Conservation (phyloP, 805 yeast species). For the Monosporozyma unispora region DNA sequence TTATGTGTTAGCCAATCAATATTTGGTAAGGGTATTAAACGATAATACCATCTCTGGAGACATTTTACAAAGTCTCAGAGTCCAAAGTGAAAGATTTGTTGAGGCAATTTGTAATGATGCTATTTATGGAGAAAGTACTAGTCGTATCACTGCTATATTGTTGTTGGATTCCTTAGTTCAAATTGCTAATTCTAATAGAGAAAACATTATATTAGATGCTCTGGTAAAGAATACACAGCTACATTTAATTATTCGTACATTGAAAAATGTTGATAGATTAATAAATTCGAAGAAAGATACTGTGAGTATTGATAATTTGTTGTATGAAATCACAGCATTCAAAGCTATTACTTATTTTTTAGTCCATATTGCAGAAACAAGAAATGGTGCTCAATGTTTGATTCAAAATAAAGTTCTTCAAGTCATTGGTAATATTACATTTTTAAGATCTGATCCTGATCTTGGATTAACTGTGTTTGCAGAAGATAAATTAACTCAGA, state of each 20-base stretch:
- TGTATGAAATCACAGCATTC: constrained; percentile 71
- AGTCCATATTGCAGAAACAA: constrained; percentile 65
- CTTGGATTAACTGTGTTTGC: constrained; percentile 53
- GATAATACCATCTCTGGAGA: constrained; percentile 38
- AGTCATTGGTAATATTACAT: constrained; percentile 44
- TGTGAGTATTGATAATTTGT: constrained; percentile 42
- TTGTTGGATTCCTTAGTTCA: constrained; percentile 60
- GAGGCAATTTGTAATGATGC: constrained; percentile 69
- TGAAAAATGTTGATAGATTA: constrained; percentile 62
- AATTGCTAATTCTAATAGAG: constrained; percentile 41
- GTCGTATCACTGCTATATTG: constrained; percentile 67
- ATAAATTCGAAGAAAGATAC: constrained; percentile 33
- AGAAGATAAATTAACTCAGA: constrained; percentile 29
- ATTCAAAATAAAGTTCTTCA: constrained; percentile 67
- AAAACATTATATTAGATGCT: constrained; percentile 49
- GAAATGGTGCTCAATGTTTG: constrained; percentile 67
- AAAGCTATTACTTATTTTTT: constrained; percentile 62
- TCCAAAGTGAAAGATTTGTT: constrained; percentile 53
- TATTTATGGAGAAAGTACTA: constrained; percentile 65
- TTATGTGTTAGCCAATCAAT: constrained; percentile 63
- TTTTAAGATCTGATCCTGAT: constrained; percentile 68
- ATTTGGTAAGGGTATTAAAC: constrained; percentile 42
- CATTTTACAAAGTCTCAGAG: constrained; percentile 43
- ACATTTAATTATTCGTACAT: constrained; percentile 52
- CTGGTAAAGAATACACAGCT: constrained; percentile 61